Base-by-base conservation (phyloP, 192 early-diverging fungal genomes). In the Rhizophagus sp. region DNA sequence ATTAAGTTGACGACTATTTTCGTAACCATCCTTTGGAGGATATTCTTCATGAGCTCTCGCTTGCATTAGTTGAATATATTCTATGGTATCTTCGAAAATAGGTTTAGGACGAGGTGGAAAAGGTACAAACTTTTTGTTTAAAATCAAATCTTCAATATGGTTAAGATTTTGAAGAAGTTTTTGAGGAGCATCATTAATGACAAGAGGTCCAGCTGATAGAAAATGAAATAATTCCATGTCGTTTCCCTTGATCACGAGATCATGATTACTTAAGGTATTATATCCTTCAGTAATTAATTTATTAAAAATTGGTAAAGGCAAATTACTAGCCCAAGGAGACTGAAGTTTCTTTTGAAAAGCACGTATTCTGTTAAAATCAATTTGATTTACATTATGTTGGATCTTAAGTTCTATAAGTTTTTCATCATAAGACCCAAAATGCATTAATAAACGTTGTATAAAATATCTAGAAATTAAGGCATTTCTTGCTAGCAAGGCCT, bases 151-250 rank as follows among this genome's bases (percentile, higher is more conserved):
- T 36, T 64, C 34, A 30, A 76, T 76, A 17, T 65, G 0, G 0
- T 76, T 19, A 39, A 34, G n/a, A 41, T 76, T 76, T 76, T 76
- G 17, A 15, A 19, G 9, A 8, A 76, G 34, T 62, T n/a, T 44
- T 22, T 6, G n/a, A 39, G 34, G 25, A 12, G 75, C 57, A n/a
- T 76, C 41, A 64, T 64, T 63, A 47, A 64, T 76, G 3, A 63
- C 62, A 41, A 39, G 27, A 11, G 62, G 75, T 0, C 75, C 75
- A 0, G 61, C 75, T 1, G 61, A 76, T 19, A 76, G 27, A 44
- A 64, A 63, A 30, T 62, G 62, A 12, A 76, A 63, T n/a, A 76
- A 34, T 7, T 76, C 75, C 75, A 76, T 76, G 47, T 76, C 75
- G 65, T 76, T 76, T n/a, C 75, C 75, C 19, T 61, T 30, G 0